Evolutionary conservation across 2,329 filamentous ascomycete genomes (phyloP).

Genomic region (Tolypocladium guangdongense): DNA sequence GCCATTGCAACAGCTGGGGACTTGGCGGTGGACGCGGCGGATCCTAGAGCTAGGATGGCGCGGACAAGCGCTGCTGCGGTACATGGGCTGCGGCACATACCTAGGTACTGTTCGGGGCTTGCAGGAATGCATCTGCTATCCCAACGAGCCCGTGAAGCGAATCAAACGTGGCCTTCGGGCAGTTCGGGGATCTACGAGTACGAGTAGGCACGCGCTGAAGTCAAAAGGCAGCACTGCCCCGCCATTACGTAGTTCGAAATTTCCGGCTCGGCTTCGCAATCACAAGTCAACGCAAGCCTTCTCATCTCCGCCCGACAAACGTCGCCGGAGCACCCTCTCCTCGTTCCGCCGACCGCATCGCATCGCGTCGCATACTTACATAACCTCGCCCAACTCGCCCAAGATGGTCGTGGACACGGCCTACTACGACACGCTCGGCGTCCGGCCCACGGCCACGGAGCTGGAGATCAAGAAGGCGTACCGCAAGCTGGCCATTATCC

Average conservation of each 20-base stretch:
- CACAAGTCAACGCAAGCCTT: background rate
- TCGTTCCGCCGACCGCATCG: background rate
- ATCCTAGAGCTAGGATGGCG: too few relatives aligned
- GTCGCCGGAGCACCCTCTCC: slow-evolving; percentile 1
- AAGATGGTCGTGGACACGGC: slow-evolving; percentile 78
- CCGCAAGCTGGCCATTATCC: slow-evolving; percentile 84
- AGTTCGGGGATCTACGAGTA: background rate
- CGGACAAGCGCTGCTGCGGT: too few relatives aligned
- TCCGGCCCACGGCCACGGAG: slow-evolving; percentile 74
- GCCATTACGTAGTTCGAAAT: slow-evolving; percentile 23
- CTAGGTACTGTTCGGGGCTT: background rate
- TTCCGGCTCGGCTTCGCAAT: slow-evolving; percentile 5
- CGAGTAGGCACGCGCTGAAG: too few relatives aligned
- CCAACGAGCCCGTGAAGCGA: background rate
- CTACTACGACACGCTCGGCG: slow-evolving; percentile 81
- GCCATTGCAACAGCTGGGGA: too few relatives aligned
- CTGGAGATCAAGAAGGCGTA: slow-evolving; percentile 97
- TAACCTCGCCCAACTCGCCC: slow-evolving; percentile 15
- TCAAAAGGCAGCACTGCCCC: slow-evolving; percentile 16
- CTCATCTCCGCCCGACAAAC: background rate
- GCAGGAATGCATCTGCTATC: background rate
- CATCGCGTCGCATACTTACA: background rate
- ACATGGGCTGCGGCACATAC: too few relatives aligned
- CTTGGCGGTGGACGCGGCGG: too few relatives aligned
- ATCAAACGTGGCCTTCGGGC: background rate